Percentiles rank a stretch among this genome's conserved stretches.
These are phyloP conservation scores for Naganishia friedmannii DNA, from an alignment of 768 basidiomycete genomes.

Conservation along the genomic window DNA sequence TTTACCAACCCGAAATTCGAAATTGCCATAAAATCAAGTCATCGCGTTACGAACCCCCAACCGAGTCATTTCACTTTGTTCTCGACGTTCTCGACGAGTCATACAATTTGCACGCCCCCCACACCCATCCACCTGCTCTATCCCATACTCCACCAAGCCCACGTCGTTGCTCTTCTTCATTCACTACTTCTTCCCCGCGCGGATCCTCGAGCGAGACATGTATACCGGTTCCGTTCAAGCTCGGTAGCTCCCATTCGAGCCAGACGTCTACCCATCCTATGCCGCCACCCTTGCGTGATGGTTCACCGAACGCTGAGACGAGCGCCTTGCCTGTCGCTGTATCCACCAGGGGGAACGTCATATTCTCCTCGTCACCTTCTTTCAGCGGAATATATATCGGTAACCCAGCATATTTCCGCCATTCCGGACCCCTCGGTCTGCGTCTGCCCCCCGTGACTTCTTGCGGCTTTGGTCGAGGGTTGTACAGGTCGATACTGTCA, in stretches of 20 bases:
- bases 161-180: constrained; percentile 40
- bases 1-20: background rate
- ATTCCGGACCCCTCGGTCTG: constrained; percentile 5
- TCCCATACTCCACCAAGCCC: constrained; percentile 49
- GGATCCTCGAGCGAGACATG: constrained; percentile 45
- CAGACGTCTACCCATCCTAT: constrained; percentile 85
- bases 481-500: constrained; percentile 81
- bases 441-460: constrained; percentile 45
- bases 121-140: constrained; percentile 44
- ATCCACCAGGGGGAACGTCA: constrained; percentile 24
- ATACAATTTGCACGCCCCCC: constrained; percentile 46
- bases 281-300: constrained; percentile 85
- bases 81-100: constrained; percentile 21
- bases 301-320: constrained; percentile 73
- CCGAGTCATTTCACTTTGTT: background rate
- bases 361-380: background rate
- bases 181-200: constrained; percentile 34
- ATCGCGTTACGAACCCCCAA: background rate
- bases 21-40: background rate
- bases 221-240: constrained; percentile 27
- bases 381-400: constrained; percentile 23
- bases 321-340: constrained; percentile 65
- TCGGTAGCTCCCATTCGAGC: constrained; percentile 66
- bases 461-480: constrained; percentile 53
- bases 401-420: constrained; percentile 3